Base-by-base conservation (phyloP, 176 grass and related monocot genomes). In the Oryza brachyantha region DNA sequence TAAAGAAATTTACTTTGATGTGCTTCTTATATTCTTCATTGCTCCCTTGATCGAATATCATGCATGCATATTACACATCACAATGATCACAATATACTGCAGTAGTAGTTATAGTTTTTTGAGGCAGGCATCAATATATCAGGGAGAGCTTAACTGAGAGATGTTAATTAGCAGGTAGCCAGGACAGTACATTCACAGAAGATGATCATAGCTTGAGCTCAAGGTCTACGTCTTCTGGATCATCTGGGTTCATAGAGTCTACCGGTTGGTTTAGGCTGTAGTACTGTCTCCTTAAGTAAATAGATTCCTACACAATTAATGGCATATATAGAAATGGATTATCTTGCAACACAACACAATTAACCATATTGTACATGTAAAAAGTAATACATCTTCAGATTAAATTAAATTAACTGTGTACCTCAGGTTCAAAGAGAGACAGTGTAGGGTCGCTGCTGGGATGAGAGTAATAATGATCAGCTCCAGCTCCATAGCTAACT, bases 201-300 rank as follows among this genome's bases (percentile, higher is more conserved):
- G 65, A 34, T 45, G 7, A 70, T 84, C 72, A 89, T 85, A 89
- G 37, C 66, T 85, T 89, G 36, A 89, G 82, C 82, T 89, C 87
- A 72, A 89, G 87, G 58, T 89, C 82, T 50, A 89, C 72, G 7
- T 83, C 86, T 61, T 84, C 64, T 16, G 63, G 74, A 50, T 85
- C 77, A 66, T 89, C 82, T 58, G 61, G 24, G 58, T 66, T 72
- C 14, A 22, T 46, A 62, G 71, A 75, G 22, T 77, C 77, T 36
- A 3, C 21, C 6, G 38, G 21, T 46, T 81, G 77, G 55, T 81
- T 89, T 66, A 65, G 58, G 40, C 81, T 72, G 1, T 77, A 60
- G 3, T 57, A n/a, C n/a, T n/a, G 82, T 72, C 65, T 42, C 59
- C 65, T 61, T 46, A 81, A 72, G 29, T 28, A 70, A 72, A 58